A percentile compares a stretch with the other conserved stretches of the same genome.
Evolutionary conservation across 2,329 filamentous ascomycete genomes (phyloP).

Genomic region (Myriosclerotinia scirpicola): DNA sequence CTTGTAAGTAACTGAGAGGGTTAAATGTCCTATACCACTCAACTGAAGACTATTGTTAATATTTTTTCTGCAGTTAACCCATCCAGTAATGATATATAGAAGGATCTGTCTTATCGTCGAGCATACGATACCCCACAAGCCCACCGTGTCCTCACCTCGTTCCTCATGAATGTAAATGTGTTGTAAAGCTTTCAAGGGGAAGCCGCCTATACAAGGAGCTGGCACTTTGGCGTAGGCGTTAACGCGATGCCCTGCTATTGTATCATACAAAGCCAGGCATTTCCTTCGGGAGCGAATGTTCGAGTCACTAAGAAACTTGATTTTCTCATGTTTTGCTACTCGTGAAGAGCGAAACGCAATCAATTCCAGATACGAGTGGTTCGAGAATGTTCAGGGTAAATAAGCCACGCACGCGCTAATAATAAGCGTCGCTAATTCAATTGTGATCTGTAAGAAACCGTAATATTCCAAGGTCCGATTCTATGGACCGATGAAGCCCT

Average conservation of each 20-base stretch:
- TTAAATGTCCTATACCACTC: no score
- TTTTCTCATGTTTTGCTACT: background rate
- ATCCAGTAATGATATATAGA: no score
- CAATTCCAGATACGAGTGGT: no score
- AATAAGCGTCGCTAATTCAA: no score
- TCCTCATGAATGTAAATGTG: background rate
- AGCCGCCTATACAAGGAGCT: background rate
- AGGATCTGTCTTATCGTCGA: background rate
- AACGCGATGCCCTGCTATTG: conserved; percentile 3
- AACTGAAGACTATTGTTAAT: no score
- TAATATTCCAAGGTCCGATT: no score
- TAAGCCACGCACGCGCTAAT: no score
- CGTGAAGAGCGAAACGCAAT: no score
- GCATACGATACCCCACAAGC: background rate
- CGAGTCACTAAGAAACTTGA: conserved; percentile 45
- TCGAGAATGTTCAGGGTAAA: no score
- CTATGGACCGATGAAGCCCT: background rate
- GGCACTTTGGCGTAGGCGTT: background rate
- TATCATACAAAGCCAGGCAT: conserved; percentile 33
- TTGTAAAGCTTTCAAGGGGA: background rate
- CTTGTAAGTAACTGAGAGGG: no score
- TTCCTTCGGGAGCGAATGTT: conserved; percentile 47
- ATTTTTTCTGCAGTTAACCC: no score
- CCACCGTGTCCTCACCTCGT: background rate
- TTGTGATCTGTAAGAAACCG: no score